A percentile compares a stretch with the other conserved stretches of the same genome.
Evolutionary conservation across 352 stramenopile species (phyloP).

Genomic region (Phytophthora idaei): DNA sequence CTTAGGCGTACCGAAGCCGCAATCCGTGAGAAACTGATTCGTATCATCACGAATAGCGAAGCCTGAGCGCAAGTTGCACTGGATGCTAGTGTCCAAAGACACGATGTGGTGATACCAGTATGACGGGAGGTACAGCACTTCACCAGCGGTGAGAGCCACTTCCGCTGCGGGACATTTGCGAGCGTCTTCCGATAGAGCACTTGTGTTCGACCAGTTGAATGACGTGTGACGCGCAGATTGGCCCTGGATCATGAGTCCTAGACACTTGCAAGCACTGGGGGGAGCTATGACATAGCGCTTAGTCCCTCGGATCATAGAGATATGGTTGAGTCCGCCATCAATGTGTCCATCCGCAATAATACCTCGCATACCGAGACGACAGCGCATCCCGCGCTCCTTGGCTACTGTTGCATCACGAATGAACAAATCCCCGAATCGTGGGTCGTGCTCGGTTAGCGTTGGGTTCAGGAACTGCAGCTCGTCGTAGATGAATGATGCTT

Average conservation of each 20-base stretch:
- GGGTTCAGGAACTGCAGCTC: conserved; percentile 93
- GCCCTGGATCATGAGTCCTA: conserved; percentile 71
- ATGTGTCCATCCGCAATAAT: conserved; percentile 95
- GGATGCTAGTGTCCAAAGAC: conserved; percentile 92
- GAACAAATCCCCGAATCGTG: conserved; percentile 59
- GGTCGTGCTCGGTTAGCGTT: conserved; percentile 66
- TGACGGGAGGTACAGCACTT: conserved; percentile 95
- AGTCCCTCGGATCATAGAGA: conserved; percentile 90
- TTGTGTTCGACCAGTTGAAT: conserved; percentile 90
- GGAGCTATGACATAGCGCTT: conserved; percentile 94
- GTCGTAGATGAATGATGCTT: conserved; percentile 70
- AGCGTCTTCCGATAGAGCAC: conserved; percentile 29
- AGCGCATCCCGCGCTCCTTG: conserved; percentile 60
- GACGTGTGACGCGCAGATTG: conserved; percentile 91
- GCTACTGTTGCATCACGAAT: conserved; percentile 46
- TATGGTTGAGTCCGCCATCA: conserved; percentile 94
- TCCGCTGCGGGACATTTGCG: conserved; percentile 82
- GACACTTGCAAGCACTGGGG: conserved; percentile 86
- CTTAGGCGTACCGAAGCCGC: conserved; percentile 32
- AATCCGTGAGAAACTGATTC: conserved; percentile 44
- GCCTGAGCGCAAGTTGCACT: conserved; percentile 93
- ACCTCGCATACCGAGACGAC: conserved; percentile 91
- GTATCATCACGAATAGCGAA: conserved; percentile 42
- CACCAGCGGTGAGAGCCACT: conserved; percentile 90
- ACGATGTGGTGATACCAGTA: conserved; percentile 97